A percentile compares a stretch with the other conserved stretches of the same genome.
phyloP scores from a whole-genome alignment of 2,329 filamentous ascomycete species.

The Claviceps monticola region DNA sequence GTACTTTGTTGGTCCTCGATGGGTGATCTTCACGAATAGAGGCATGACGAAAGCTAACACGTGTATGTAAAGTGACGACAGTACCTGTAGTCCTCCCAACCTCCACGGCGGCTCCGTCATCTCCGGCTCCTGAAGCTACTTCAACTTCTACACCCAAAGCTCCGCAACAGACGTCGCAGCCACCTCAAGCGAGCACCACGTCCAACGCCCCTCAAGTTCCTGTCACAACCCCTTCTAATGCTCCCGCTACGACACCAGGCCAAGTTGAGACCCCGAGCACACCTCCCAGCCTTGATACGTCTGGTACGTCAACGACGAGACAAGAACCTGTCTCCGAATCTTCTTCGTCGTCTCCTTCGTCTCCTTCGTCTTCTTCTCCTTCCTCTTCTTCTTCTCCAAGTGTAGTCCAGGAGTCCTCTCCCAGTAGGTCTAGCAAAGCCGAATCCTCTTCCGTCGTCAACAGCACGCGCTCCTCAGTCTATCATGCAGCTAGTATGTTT shows the following conservation, averaged over 20 bases:
- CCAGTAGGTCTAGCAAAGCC: conserved; percentile 13
- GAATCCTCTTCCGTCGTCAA: conserved; percentile 8
- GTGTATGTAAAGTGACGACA: background rate
- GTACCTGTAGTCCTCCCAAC: background rate
- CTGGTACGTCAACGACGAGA: conserved; percentile 16
- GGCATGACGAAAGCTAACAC: background rate
- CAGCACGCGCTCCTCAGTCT: background rate
- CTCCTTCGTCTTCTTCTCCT: conserved; percentile 5
- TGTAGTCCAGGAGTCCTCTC: conserved; percentile 15
- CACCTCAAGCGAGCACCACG: background rate
- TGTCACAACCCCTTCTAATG: background rate
- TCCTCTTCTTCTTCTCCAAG: conserved; percentile 12
- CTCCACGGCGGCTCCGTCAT: background rate
- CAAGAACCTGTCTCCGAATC: conserved; percentile 17
- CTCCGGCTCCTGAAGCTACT: background rate
- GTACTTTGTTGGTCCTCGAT: background rate
- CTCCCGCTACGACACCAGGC: background rate
- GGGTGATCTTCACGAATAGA: background rate
- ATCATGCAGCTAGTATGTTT: conserved; percentile 20
- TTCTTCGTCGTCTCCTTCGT: conserved; percentile 7
- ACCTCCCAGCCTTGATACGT: conserved; percentile 7
- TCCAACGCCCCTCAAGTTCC: conserved; percentile 5
- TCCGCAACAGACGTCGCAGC: background rate
- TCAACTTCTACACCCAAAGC: background rate
- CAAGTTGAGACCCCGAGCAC: conserved; percentile 3